Conservation (phyloP, 169 alveolate genomes). For the Ichthyophthirius multifiliis region DNA sequence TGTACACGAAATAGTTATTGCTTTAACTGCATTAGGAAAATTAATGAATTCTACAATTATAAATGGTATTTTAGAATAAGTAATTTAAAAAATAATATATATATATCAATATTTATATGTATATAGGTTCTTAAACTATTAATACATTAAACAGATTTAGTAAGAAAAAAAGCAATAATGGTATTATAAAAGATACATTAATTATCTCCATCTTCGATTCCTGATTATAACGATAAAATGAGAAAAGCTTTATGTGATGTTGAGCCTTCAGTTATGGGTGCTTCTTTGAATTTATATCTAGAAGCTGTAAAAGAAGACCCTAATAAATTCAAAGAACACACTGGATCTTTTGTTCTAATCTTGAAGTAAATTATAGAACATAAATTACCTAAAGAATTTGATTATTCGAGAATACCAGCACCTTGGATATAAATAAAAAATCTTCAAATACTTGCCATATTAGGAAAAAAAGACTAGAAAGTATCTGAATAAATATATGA, state of each 20-base stretch:
- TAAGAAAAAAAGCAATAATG: conserved; percentile 93
- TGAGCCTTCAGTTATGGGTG: conserved; percentile 94
- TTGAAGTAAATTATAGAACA: conserved; percentile 91
- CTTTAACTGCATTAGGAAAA: conserved; percentile 85
- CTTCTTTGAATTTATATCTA: conserved; percentile 82
- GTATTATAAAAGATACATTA: conserved; percentile 80
- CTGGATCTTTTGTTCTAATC: conserved; percentile 85
- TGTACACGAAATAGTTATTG: conserved; percentile 88
- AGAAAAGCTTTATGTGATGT: conserved; percentile 90
- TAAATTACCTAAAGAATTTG: conserved; percentile 91
- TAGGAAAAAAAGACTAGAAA: conserved; percentile 87
- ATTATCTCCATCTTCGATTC: conserved; percentile 50
- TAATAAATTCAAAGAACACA: conserved; percentile 81
- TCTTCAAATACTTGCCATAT: conserved; percentile 73
- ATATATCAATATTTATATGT: not conserved
- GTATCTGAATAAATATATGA: conserved; percentile 90
- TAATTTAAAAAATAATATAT: not conserved
- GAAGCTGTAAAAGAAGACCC: conserved; percentile 71
- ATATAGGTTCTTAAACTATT: conserved; percentile 58
- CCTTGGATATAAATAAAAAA: conserved; percentile 95
- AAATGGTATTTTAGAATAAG: conserved; percentile 86
- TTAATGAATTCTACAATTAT: conserved; percentile 86
- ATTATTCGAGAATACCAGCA: conserved; percentile 94
- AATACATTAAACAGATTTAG: conserved; percentile 85
- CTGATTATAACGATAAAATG: conserved; percentile 67